These are phyloP conservation scores for Apostasia ramifera DNA, from an alignment of 106 monocot genomes.

Conservation along the genomic window DNA sequence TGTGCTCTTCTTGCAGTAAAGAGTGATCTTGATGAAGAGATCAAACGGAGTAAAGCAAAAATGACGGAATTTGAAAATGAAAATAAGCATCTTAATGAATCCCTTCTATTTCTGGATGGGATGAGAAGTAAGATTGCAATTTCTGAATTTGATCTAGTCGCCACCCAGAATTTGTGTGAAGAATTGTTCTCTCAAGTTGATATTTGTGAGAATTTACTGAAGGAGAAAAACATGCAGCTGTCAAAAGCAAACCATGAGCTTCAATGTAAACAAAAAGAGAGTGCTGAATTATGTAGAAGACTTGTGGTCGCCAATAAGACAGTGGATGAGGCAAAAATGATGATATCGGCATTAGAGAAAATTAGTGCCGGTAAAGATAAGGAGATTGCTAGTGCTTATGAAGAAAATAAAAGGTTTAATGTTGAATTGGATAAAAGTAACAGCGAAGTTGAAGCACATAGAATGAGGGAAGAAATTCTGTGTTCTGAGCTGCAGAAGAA, in stretches of 20 bases:
- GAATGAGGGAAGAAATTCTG: slow-evolving; percentile 17
- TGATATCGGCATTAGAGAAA: slow-evolving; percentile 25
- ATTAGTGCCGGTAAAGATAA: slow-evolving; percentile 17
- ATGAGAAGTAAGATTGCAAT: slow-evolving; percentile 1
- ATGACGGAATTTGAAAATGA: slow-evolving; percentile 17
- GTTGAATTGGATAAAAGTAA: slow-evolving; percentile 13
- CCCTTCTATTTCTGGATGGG: slow-evolving; percentile 11
- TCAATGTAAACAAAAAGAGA: slow-evolving; percentile 8
- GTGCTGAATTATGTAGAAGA: slow-evolving; percentile 12
- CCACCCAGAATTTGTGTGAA: slow-evolving; percentile 7
- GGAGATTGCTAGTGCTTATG: slow-evolving; percentile 13
- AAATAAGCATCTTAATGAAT: slow-evolving; percentile 23
- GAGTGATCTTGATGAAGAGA: slow-evolving; percentile 19
- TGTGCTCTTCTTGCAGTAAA: slow-evolving; percentile 10
- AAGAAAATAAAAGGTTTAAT: slow-evolving; percentile 16
- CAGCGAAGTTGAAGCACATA: slow-evolving; percentile 23
- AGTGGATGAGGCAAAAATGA: slow-evolving; percentile 17
- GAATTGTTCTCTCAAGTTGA: slow-evolving; percentile 12
- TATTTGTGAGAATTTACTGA: slow-evolving; percentile 9
- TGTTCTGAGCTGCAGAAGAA: slow-evolving; percentile 12
- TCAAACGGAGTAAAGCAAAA: slow-evolving; percentile 22
- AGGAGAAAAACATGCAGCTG: slow-evolving; percentile 22
- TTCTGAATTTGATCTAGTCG: slow-evolving; percentile 15
- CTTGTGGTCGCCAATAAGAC: slow-evolving; percentile 16
- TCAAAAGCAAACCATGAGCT: slow-evolving; percentile 20